Base-by-base conservation (phyloP, 208 protist species). In the Crithidia fasciculata region DNA sequence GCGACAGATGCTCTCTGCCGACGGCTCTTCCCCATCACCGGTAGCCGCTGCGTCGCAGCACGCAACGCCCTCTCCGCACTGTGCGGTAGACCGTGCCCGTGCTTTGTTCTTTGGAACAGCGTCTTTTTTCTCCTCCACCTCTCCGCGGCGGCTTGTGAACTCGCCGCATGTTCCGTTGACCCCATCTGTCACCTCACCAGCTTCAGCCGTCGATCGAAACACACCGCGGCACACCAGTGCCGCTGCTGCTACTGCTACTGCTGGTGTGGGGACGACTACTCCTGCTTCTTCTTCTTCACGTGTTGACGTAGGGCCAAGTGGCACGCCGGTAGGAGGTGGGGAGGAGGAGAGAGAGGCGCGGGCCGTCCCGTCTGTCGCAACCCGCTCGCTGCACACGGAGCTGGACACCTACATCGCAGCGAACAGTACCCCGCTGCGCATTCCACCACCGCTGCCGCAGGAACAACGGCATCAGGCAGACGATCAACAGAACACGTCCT, bases 121-220 rank as follows among this genome's bases (percentile, higher is more conserved):
- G 7, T 76, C 89, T 19, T 94, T 91, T 73, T 84, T 80, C 53
- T 85, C 82, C 28, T 86, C 80, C n/a, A 89, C 86, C 16, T 89
- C 86, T 2, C 83, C 80, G 0, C 82, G 85, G 7, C 86, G 80
- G 4, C 78, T 88, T 50, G 76, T 88, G 0, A 71, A 76, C 18
- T 87, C 84, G 8, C 89, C 89, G 15, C 86, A 91, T 64, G 74
- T 85, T 16, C 64, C 78, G 8, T n/a, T 84, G 41, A 86, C 81
- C 59, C 2, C 45, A 49, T 5, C 66, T 41, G 54, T 41, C 44
- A 8, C 28, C 55, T 15, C 55, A 44, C 8, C 47, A 18, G 8
- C 4, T 28, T 28, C 28, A 28, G 28, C 28, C 28, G 28, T 28
- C 28, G 28, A 28, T 1, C 28, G 28, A 28, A 0, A 28, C 28